Evolutionary conservation across 2,329 filamentous ascomycete species (phyloP).

Genomic region (Botrytis deweyae): DNA sequence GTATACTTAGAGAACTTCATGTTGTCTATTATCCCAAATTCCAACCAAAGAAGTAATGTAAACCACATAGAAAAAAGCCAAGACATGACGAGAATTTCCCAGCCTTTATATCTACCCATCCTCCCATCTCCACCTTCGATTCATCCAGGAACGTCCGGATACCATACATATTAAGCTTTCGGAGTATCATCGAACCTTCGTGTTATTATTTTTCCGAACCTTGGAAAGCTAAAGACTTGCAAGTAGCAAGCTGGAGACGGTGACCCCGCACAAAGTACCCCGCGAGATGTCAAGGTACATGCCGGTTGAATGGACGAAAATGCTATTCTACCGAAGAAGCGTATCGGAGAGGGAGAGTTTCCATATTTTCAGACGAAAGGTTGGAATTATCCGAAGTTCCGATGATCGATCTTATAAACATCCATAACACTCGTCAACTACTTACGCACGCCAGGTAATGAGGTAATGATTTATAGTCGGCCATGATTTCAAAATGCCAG

Average conservation of each 20-base stretch:
- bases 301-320: not conserved
- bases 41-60: not conserved
- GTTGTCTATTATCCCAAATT: not conserved
- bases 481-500: not conserved
- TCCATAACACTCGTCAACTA: not conserved
- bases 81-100: not conserved
- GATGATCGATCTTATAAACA: not conserved
- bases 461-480: not conserved
- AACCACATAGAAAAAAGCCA: not conserved
- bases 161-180: not conserved
- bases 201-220: not conserved
- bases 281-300: not conserved
- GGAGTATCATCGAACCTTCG: not conserved
- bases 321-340: not conserved
- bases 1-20: conserved; percentile 12
- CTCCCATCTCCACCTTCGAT: conserved; percentile 2
- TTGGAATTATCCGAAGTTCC: not conserved
- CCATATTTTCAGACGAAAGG: not conserved
- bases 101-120: conserved; percentile 1
- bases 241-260: not conserved
- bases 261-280: not conserved
- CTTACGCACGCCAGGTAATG: not conserved
- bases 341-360: not conserved
- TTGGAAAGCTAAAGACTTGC: not conserved
- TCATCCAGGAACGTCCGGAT: not conserved